Evolutionary conservation across 2,329 filamentous ascomycete species (phyloP).

Genomic region (Exophiala calicioides): DNA sequence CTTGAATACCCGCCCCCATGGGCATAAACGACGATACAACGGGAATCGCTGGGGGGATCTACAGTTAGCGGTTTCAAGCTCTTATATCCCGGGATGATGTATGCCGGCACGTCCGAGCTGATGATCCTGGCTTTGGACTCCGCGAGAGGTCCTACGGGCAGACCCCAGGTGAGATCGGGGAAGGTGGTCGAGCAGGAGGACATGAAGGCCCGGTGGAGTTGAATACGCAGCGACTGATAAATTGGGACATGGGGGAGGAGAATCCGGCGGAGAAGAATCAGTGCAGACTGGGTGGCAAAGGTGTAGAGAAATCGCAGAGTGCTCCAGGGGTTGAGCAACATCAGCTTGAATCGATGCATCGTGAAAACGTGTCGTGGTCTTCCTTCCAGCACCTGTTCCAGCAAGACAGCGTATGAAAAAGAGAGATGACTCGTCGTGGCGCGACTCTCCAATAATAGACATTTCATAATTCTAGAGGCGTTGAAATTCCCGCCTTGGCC

Average conservation of each 20-base stretch:
- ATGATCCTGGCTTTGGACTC: slow-evolving; percentile 5
- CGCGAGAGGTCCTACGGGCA: slow-evolving; percentile 7
- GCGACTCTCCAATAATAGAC: no score
- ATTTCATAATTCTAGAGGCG: no score
- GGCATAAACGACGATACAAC: slow-evolving; percentile 11
- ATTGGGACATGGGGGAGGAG: slow-evolving; percentile 13
- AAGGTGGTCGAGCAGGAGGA: slow-evolving; percentile 5
- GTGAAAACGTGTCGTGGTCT: no score
- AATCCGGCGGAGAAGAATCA: slow-evolving; percentile 4
- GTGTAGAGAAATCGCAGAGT: slow-evolving; percentile 5
- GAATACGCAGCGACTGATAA: slow-evolving; percentile 11
- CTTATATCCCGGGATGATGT: slow-evolving; percentile 9
- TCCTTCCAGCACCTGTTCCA: no score
- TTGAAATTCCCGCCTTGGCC: no score
- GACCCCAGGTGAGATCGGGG: slow-evolving; percentile 13
- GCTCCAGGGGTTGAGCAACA: neutral
- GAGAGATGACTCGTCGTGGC: no score
- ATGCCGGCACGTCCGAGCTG: slow-evolving; percentile 4
- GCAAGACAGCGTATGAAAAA: no score
- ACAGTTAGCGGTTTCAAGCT: neutral
- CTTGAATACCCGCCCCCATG: slow-evolving; percentile 19
- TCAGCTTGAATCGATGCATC: no score
- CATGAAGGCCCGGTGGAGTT: slow-evolving; percentile 11
- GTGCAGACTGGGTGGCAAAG: slow-evolving; percentile 7
- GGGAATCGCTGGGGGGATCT: neutral